Evolutionary conservation across 2,329 filamentous ascomycete species (phyloP).

Genomic region (Teratosphaeria zuluensis): DNA sequence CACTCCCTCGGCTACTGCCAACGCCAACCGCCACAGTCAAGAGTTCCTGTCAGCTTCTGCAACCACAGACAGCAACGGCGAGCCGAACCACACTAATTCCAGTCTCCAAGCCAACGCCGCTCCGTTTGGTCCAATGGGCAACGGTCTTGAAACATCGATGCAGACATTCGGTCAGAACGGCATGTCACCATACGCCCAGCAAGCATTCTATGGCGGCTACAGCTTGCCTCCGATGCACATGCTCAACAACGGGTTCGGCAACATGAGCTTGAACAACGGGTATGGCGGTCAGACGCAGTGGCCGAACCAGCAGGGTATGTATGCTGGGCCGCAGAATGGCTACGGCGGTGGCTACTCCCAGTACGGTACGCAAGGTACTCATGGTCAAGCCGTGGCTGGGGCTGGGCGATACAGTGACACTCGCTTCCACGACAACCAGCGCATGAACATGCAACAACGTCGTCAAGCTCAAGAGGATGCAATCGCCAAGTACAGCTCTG

Average conservation of each 20-base stretch:
- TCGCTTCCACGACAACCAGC: conserved; percentile 50
- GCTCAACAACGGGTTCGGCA: conserved; percentile 59
- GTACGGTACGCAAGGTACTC: conserved; percentile 45
- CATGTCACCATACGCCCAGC: conserved; percentile 20
- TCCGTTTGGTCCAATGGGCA: conserved; percentile 58
- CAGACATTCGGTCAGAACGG: conserved; percentile 13
- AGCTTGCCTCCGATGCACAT: conserved; percentile 55
- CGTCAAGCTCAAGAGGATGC: conserved; percentile 66
- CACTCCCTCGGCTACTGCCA: conserved; percentile 58
- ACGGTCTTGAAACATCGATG: conserved; percentile 6
- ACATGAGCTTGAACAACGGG: conserved; percentile 46
- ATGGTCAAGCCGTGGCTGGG: conserved; percentile 28
- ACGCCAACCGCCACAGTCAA: conserved; percentile 58
- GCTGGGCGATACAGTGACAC: conserved; percentile 51
- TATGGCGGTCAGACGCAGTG: conserved; percentile 25
- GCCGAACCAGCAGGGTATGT: conserved; percentile 10
- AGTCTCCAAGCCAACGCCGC: conserved; percentile 70
- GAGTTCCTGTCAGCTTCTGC: conserved; percentile 49
- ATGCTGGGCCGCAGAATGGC: conserved; percentile 6
- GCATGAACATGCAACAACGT: conserved; percentile 64
- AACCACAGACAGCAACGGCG: conserved; percentile 37
- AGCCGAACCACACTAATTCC: conserved; percentile 54
- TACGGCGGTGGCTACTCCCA: conserved; percentile 41
- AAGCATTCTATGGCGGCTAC: conserved; percentile 35
- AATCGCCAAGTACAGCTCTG: conserved; percentile 67